These are phyloP conservation scores for Smallanthus sonchifolius DNA, from an alignment of 129 eudicot species.

Conservation along the genomic window DNA sequence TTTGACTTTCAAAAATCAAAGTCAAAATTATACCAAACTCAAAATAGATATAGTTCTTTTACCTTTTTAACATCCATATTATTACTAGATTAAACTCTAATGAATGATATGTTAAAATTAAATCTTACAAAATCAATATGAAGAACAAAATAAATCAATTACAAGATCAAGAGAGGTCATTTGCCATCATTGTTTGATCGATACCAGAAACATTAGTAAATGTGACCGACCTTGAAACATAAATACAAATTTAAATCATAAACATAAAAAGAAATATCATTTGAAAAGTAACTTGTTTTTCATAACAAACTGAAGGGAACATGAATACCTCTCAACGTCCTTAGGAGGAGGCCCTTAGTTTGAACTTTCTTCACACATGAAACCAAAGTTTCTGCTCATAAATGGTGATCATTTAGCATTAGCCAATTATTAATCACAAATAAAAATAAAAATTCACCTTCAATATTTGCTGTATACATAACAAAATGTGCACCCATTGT, in stretches of 20 bases:
- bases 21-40: not conserved
- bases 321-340: constrained; percentile 70
- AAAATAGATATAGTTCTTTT: too few species aligned
- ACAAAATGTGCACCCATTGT: too few species aligned
- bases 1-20: constrained; percentile 11
- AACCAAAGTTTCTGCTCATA: too few species aligned
- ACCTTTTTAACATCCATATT: not conserved
- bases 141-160: not conserved
- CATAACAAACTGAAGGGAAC: not conserved
- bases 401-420: too few species aligned
- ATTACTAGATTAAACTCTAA: not conserved
- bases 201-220: constrained; percentile 47
- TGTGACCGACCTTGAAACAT: constrained; percentile 63
- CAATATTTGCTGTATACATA: too few species aligned
- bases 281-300: constrained; percentile 2
- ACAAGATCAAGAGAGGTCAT: constrained; percentile 11
- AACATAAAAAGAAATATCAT: constrained; percentile 8
- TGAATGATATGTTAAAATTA: not conserved
- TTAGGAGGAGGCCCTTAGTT: constrained; percentile 53
- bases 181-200: constrained; percentile 55
- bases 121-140: constrained; percentile 4
- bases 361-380: too few species aligned
- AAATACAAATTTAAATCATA: constrained; percentile 63
- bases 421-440: too few species aligned
- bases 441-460: too few species aligned